Evolutionary conservation across 306 rosid species (phyloP), one percentile per base, ranked within the genome.

Genomic region (Gastrolobium bilobum): DNA sequence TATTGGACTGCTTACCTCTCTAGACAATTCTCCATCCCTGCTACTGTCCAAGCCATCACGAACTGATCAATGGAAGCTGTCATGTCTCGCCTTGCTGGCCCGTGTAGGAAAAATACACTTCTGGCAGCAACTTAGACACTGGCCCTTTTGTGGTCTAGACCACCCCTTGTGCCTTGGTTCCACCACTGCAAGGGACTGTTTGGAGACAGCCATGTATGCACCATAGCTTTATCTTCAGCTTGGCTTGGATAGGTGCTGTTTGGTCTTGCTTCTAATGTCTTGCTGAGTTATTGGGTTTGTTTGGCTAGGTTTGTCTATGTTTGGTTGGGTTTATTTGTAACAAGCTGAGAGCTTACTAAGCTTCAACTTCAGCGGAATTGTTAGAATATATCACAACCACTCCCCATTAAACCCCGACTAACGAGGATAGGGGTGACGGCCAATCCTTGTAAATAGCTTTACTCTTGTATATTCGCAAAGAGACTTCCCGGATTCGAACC

Each of bases 21-120:
- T 20, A 63, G 69, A 63, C 4, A 52, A 15, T 65, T 65, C 42
- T 65, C 52, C 37, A 20, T 65, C 46, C 51, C 40, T 33, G 20
- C 42, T 8, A 31, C 42, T 59, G 26, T 59, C 4, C 11, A 38
- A 14, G 34, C 7, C 33, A 20, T 48, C 31, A 64, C 4, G 50
- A n/a, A 10, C 3, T 3, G n/a, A 61, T 61, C 11, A 11, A 61
- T 37, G 30, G 31, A 61, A 35, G 1, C 30, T 35, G 46, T 61
- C 30, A 35, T n/a, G 33, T 20, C 20, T 10, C 33, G 20, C 2
- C n/a, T 11, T 34, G 44, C 44, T 61, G 30, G 26, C 26, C 26
- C 26, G 26, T 20, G 26, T 20, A 20, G 26, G 26, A 20, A 20
- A 20, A 20, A 20, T 20, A 20, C 26, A 20, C 26, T 20, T 20